Evolutionary conservation across 1,284 basidiomycete genomes (phyloP), one percentile per base, ranked within the genome.

Genomic region (Phlebopus sp.): DNA sequence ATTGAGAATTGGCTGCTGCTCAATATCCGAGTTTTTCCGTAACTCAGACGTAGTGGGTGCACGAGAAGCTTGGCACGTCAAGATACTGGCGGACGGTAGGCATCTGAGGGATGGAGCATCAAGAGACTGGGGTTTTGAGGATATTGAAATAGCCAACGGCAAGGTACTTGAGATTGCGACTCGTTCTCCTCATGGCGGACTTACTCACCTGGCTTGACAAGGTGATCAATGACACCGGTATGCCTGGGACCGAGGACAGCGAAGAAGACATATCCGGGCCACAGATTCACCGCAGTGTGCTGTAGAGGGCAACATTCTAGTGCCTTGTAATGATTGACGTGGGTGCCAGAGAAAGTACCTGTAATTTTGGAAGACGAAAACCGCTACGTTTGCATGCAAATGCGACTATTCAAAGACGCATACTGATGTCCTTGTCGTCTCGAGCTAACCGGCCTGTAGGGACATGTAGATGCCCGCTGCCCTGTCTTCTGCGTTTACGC

Each of bases 71-170:
- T 84, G 83, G 79, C 65, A 72, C 46, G 63, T 72, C 9, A 60
- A 64, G 27, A 63, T 62, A 29, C 57, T 88, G 29, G 83, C 75
- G 0, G 77, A 79, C 44, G 84, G 78, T 4, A 59, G 62, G 2
- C 84, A 86, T 62, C 61, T 91, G 52, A 75, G 73, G 21, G 72
- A 79, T 1, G 86, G 85, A 2, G 60, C 78, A 1, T 73, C 78
- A 47, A 74, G 89, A 51, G 85, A 87, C 39, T 93, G 90, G 90
- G 89, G 90, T 10, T 82, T 91, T 51, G 82, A 88, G 55, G 81
- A 90, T 60, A 75, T 86, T 13, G 64, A 77, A 52, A 73, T 83
- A 29, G 71, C 71, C 4, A 61, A 75, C 48, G 76, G 76, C 17
- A 64, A 75, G 63, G 79, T 78, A 34, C 19, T 34, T n/a, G 9